These are phyloP conservation scores for Cutaneotrichosporon sp. DNA, from an alignment of 1,284 basidiomycete species.

Conservation along the genomic window DNA sequence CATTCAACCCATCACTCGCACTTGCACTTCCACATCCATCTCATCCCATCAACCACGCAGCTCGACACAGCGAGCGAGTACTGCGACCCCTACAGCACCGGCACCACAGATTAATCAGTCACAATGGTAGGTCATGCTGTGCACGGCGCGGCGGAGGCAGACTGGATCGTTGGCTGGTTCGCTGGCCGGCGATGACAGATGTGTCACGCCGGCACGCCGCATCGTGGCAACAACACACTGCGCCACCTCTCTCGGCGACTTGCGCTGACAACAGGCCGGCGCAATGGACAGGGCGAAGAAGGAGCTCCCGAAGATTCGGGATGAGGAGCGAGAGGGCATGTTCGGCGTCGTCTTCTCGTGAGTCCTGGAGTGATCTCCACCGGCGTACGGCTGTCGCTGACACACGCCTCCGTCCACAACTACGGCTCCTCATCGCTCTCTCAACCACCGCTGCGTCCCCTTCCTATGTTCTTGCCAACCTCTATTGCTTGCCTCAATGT, in stretches of 20 bases:
- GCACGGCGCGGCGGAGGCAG: too few relatives aligned
- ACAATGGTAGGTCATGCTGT: too few relatives aligned
- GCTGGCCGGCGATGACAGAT: too few relatives aligned
- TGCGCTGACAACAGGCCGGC: constrained; percentile 59
- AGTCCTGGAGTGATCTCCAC: constrained; percentile 6
- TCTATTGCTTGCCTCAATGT: too few relatives aligned
- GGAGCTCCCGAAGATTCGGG: constrained; percentile 74
- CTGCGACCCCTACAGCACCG: too few relatives aligned
- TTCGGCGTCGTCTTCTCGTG: constrained; percentile 76
- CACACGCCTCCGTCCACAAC: neutral
- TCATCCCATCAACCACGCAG: too few relatives aligned
- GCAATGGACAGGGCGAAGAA: constrained; percentile 85
- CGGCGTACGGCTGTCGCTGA: constrained; percentile 1
- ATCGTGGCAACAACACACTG: neutral
- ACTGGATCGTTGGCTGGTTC: too few relatives aligned
- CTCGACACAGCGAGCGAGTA: neutral
- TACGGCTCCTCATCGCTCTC: neutral
- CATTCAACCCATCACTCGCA: too few relatives aligned
- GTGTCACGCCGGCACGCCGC: too few relatives aligned
- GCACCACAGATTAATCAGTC: too few relatives aligned
- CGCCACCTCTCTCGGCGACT: too few relatives aligned
- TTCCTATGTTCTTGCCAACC: neutral
- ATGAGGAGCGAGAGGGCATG: constrained; percentile 83
- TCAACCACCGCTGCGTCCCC: neutral
- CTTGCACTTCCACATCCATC: too few relatives aligned